Percentiles rank a stretch among this genome's conserved stretches.
These are phyloP conservation scores for Sungouiozyma intestinalis DNA, from an alignment of 805 yeast species.

Conservation along the genomic window DNA sequence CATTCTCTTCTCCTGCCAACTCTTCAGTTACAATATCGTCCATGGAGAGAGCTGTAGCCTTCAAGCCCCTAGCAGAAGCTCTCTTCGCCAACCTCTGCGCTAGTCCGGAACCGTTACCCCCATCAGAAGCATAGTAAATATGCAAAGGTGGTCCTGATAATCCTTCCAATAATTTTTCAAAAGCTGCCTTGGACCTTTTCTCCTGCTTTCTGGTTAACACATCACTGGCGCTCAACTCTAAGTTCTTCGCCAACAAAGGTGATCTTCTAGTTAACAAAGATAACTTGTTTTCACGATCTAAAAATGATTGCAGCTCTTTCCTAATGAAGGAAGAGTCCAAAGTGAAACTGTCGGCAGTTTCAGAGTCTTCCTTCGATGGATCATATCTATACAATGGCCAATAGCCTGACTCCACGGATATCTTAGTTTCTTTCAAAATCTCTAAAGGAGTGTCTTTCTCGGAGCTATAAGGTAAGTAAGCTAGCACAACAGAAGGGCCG, in stretches of 20 bases:
- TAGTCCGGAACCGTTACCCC: slow-evolving; percentile 77
- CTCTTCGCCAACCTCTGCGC: slow-evolving; percentile 71
- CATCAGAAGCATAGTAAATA: slow-evolving; percentile 81
- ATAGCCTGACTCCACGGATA: slow-evolving; percentile 86
- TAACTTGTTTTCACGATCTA: slow-evolving; percentile 83
- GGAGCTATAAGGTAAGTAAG: slow-evolving; percentile 67
- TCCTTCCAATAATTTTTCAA: slow-evolving; percentile 67
- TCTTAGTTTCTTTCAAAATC: slow-evolving; percentile 76
- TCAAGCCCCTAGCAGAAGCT: slow-evolving; percentile 63
- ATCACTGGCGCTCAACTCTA: slow-evolving; percentile 52
- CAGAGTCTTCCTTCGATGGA: slow-evolving; percentile 37
- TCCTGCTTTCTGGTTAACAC: slow-evolving; percentile 50
- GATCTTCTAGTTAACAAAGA: slow-evolving; percentile 59
- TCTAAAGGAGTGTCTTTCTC: slow-evolving; percentile 62
- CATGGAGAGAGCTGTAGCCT: slow-evolving; percentile 44
- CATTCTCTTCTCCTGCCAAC: slow-evolving; percentile 46
- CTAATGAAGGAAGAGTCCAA: slow-evolving; percentile 78
- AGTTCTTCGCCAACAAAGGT: slow-evolving; percentile 69
- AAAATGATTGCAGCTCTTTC: slow-evolving; percentile 63
- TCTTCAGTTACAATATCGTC: slow-evolving; percentile 68
- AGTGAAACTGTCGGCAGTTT: slow-evolving; percentile 45
- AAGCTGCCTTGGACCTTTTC: slow-evolving; percentile 66
- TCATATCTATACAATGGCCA: slow-evolving; percentile 91
- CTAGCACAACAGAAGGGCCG: slow-evolving; percentile 88
- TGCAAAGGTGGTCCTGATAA: slow-evolving; percentile 87